A percentile compares a stretch with the other conserved stretches of the same genome.
Evolutionary conservation across 2,329 filamentous ascomycete genomes (phyloP).

Genomic region (Trichoderma endophyticum): DNA sequence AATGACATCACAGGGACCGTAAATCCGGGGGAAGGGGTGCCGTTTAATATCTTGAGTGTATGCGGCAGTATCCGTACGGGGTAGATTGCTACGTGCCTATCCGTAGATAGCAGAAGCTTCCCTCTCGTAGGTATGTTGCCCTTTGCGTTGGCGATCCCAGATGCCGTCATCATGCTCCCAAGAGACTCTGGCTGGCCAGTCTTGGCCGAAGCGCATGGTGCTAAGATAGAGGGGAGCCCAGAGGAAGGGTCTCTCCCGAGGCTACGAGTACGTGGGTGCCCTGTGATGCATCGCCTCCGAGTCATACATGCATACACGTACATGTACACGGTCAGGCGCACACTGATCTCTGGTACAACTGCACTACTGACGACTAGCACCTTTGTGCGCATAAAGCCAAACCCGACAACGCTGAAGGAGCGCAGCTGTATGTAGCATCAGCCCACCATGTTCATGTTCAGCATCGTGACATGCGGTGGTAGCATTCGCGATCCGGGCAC

Average conservation of each 20-base stretch:
- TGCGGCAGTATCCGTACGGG: not conserved
- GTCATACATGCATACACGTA: conserved; percentile 11
- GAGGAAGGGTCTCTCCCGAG: not conserved
- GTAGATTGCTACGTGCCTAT: not conserved
- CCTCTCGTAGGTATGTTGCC: not conserved
- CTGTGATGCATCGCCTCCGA: conserved; percentile 7
- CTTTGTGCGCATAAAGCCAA: not conserved
- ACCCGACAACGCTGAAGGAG: not conserved
- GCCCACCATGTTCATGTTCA: conserved; percentile 1
- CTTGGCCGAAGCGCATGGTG: not conserved
- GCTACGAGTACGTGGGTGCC: not conserved
- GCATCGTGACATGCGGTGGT: conserved; percentile 4
- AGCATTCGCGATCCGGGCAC: not conserved
- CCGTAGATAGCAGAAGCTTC: not conserved
- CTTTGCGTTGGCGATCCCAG: not conserved
- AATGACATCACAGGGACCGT: conserved; percentile 17
- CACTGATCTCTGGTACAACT: not conserved
- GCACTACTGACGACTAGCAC: not conserved
- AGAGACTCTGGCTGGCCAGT: not conserved
- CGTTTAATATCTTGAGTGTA: not conserved
- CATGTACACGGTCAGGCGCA: conserved; percentile 12
- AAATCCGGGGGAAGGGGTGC: conserved; percentile 11
- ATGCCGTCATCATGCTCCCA: not conserved
- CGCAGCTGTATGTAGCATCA: not conserved
- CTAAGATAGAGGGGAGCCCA: not conserved